A percentile compares a stretch with the other conserved stretches of the same genome.
phyloP scores from a whole-genome alignment of 306 rosid genomes.

The Boehmeria nivea region DNA sequence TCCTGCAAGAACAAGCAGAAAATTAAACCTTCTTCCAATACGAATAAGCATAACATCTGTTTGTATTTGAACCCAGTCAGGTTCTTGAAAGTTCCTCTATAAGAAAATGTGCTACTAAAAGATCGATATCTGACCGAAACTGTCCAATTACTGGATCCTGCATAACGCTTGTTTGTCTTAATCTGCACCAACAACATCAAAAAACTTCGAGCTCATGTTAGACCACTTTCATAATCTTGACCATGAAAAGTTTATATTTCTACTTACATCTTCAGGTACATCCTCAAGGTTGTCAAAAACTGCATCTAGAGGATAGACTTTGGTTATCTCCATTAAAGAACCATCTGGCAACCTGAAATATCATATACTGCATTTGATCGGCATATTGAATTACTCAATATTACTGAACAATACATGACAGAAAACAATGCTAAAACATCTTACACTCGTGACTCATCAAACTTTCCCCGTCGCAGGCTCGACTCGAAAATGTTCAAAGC shows the following conservation, averaged over 20 bases:
- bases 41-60: neutral
- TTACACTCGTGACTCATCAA: constrained; percentile 80
- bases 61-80: neutral
- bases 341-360: constrained; percentile 79
- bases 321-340: constrained; percentile 80
- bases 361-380: constrained; percentile 19
- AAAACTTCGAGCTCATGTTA: neutral
- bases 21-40: neutral
- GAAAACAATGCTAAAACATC: constrained; percentile 13
- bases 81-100: neutral
- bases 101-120: neutral
- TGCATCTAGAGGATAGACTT: constrained; percentile 92
- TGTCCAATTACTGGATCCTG: constrained; percentile 86
- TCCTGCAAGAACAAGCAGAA: constrained; percentile 52
- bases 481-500: constrained; percentile 95
- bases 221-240: neutral
- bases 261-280: constrained; percentile 89
- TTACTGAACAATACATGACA: too few relatives aligned
- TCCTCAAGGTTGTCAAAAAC: constrained; percentile 82
- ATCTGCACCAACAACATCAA: constrained; percentile 37
- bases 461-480: constrained; percentile 88
- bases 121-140: constrained; percentile 53
- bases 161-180: constrained; percentile 86
- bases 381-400: constrained; percentile 9
- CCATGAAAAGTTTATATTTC: constrained; percentile 4